Percentiles rank a stretch among this genome's conserved stretches.
Evolutionary conservation across 2,329 filamentous ascomycete species (phyloP).

Genomic region (Mollisia scopiformis): DNA sequence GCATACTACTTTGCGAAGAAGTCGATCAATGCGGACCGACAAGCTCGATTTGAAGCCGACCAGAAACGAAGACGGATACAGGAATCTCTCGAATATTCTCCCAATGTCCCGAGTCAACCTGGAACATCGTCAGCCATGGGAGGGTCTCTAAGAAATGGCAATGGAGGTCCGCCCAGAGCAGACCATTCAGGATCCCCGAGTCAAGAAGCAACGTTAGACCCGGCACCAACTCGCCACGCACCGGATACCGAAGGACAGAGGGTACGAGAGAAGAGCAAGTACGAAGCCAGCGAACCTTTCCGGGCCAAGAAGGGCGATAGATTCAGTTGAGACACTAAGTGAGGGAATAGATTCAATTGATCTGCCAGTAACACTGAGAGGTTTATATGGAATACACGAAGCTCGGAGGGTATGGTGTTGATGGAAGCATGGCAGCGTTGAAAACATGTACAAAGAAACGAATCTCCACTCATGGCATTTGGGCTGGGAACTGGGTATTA

Average conservation of each 20-base stretch:
- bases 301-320: constrained; percentile 82
- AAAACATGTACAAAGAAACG: constrained; percentile 16
- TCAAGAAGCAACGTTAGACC: constrained; percentile 72
- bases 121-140: neutral
- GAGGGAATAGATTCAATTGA: constrained; percentile 12
- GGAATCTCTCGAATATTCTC: constrained; percentile 55
- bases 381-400: neutral
- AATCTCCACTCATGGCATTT: constrained; percentile 24
- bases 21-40: constrained; percentile 89
- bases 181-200: constrained; percentile 66
- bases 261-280: constrained; percentile 82
- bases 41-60: constrained; percentile 67
- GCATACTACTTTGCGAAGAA: constrained; percentile 97
- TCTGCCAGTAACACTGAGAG: neutral
- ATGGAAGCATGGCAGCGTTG: neutral
- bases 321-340: constrained; percentile 58
- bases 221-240: constrained; percentile 83
- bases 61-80: constrained; percentile 62
- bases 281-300: constrained; percentile 79
- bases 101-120: constrained; percentile 23
- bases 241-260: constrained; percentile 70
- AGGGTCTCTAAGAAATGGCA: constrained; percentile 31
- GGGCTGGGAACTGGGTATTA: neutral
- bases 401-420: neutral
- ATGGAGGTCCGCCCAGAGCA: constrained; percentile 57